phyloP scores from a whole-genome alignment of 2,329 filamentous ascomycete genomes.

The Aspergillus novoparasiticus region DNA sequence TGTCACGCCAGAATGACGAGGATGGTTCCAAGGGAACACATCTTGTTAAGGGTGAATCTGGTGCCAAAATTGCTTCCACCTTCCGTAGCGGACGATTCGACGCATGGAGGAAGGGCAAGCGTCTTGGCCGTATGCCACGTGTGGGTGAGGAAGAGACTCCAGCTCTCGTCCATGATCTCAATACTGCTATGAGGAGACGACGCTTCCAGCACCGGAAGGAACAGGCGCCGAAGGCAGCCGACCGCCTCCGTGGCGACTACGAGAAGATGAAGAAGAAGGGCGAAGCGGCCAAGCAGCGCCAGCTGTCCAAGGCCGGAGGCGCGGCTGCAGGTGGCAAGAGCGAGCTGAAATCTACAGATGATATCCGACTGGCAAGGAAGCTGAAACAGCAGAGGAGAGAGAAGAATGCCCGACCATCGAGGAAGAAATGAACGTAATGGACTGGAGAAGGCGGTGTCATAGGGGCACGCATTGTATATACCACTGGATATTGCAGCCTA shows the following conservation, averaged over 20 bases:
- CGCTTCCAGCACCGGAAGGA: slow-evolving; percentile 85
- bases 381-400: slow-evolving; percentile 73
- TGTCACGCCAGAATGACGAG: slow-evolving; percentile 86
- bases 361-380: slow-evolving; percentile 81
- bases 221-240: slow-evolving; percentile 87
- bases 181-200: slow-evolving; percentile 48
- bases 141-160: slow-evolving; percentile 77
- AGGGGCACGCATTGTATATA: not conserved
- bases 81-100: slow-evolving; percentile 96
- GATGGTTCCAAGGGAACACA: slow-evolving; percentile 79
- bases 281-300: slow-evolving; percentile 77
- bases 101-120: slow-evolving; percentile 84
- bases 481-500: not conserved
- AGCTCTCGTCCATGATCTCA: slow-evolving; percentile 33
- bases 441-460: not conserved
- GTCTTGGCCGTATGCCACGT: slow-evolving; percentile 73
- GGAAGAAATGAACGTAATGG: slow-evolving; percentile 53
- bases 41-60: slow-evolving; percentile 85
- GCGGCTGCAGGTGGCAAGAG: slow-evolving; percentile 66
- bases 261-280: slow-evolving; percentile 87
- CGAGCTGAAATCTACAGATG: slow-evolving; percentile 79
- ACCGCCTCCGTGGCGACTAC: slow-evolving; percentile 90
- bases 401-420: slow-evolving; percentile 84
- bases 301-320: slow-evolving; percentile 31
- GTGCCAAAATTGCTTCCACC: slow-evolving; percentile 90